Evolutionary conservation across 2,329 filamentous ascomycete genomes (phyloP).

Genomic region (Tetracladium maxilliforme): DNA sequence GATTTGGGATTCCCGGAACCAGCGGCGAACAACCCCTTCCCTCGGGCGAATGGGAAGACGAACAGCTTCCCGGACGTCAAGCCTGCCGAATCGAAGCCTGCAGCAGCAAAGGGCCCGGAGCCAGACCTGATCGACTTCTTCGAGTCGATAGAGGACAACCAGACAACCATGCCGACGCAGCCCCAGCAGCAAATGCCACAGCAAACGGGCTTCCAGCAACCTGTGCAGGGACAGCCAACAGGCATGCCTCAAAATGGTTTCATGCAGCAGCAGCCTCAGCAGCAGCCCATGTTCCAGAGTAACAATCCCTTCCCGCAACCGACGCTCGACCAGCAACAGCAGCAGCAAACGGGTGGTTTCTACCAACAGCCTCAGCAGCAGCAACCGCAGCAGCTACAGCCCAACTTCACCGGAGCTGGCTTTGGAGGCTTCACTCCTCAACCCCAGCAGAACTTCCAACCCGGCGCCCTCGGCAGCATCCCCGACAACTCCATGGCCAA

Average conservation of each 20-base stretch:
- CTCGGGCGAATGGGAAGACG: conserved; percentile 17
- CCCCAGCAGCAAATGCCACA: conserved; percentile 15
- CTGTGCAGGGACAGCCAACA: conserved; percentile 5
- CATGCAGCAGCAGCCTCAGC: conserved; percentile 18
- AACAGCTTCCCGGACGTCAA: conserved; percentile 19
- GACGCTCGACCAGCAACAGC: conserved; percentile 23
- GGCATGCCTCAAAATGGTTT: conserved; percentile 5
- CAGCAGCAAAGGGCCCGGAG: conserved; percentile 43
- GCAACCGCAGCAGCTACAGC: conserved; percentile 32
- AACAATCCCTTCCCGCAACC: conserved; percentile 25
- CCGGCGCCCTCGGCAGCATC: conserved; percentile 36
- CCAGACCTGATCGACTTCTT: conserved; percentile 89
- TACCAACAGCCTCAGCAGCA: conserved; percentile 12
- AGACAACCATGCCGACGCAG: conserved; percentile 49
- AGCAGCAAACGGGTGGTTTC: conserved; percentile 13
- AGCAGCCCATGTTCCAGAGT: conserved; percentile 22
- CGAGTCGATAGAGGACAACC: conserved; percentile 81
- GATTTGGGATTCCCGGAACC: not conserved
- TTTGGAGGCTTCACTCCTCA: conserved; percentile 71
- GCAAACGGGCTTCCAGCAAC: conserved; percentile 11
- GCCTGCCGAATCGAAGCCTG: conserved; percentile 19
- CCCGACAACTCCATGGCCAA: conserved; percentile 38
- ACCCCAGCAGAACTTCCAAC: conserved; percentile 43
- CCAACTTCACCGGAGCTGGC: conserved; percentile 57
- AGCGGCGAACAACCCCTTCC: too few species aligned